Conservation (phyloP, 2,329 filamentous ascomycete genomes). For the Sporothrix inflata region DNA sequence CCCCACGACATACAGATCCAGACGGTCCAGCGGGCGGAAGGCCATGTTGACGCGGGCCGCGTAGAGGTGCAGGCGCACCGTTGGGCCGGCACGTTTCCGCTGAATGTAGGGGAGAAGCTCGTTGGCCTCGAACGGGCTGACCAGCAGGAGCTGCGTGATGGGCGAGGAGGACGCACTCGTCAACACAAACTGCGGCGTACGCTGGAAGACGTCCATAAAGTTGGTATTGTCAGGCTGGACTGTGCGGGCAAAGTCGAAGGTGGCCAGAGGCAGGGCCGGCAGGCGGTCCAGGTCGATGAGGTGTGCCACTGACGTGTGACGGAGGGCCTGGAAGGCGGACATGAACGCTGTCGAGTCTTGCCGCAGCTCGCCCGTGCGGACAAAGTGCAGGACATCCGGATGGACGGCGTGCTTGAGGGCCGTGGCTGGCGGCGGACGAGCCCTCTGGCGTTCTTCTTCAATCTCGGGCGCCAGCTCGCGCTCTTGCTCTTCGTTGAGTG, state of each 20-base stretch:
- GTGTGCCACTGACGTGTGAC: conserved; percentile 45
- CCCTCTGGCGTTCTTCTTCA: conserved; percentile 60
- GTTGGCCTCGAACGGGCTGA: conserved; percentile 66
- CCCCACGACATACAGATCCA: conserved; percentile 51
- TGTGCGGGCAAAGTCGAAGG: conserved; percentile 55
- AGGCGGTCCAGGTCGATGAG: conserved; percentile 43
- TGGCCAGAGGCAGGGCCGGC: conserved; percentile 49
- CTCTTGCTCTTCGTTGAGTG: conserved; percentile 68
- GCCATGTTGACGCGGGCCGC: conserved; percentile 48
- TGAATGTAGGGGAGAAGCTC: conserved; percentile 48
- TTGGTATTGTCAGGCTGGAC: conserved; percentile 39
- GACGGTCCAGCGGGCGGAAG: conserved; percentile 47
- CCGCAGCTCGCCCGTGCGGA: conserved; percentile 42
- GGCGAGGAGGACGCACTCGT: conserved; percentile 36
- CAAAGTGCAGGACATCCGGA: conserved; percentile 47
- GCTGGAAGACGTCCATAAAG: conserved; percentile 45
- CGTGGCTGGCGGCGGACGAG: conserved; percentile 49
- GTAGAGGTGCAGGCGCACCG: conserved; percentile 56
- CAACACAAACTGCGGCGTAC: conserved; percentile 60
- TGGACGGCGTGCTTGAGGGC: conserved; percentile 51
- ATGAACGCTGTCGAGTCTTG: conserved; percentile 42
- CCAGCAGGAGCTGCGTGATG: conserved; percentile 49
- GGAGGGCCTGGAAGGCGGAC: conserved; percentile 52
- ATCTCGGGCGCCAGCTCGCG: conserved; percentile 67
- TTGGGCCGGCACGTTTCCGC: background rate